phyloP scores from a whole-genome alignment of 176 grass and related monocot genomes.

The bread wheat (Triticum aestivum) region DNA sequence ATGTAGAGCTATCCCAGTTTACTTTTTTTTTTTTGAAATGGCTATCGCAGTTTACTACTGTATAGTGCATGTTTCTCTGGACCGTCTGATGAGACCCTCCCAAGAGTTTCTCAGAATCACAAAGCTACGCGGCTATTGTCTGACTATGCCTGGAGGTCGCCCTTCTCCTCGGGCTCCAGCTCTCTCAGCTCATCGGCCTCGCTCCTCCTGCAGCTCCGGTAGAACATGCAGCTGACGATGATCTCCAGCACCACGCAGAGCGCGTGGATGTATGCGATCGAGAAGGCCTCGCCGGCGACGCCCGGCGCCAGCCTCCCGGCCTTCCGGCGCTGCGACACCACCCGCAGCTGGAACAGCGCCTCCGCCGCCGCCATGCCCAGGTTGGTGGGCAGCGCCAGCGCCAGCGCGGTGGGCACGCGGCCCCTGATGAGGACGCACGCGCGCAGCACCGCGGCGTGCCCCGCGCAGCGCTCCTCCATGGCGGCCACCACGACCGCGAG shows the following conservation, averaged over 20 bases:
- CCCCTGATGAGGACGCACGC: conserved; percentile 58
- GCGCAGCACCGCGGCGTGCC: conserved; percentile 58
- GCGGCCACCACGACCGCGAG: conserved; percentile 65
- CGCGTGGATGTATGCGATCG: conserved; percentile 71
- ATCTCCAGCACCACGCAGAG: conserved; percentile 82
- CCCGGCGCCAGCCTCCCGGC: conserved; percentile 32
- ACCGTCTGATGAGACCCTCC: conserved; percentile 13
- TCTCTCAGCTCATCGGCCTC: conserved; percentile 52
- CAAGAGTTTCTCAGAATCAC: conserved; percentile 3
- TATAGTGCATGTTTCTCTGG: conserved; percentile 13
- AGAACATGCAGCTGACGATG: conserved; percentile 75
- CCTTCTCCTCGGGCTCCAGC: conserved; percentile 69
- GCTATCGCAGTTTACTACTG: neutral
- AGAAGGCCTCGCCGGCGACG: conserved; percentile 77
- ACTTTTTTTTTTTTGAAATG: neutral
- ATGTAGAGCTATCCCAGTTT: neutral
- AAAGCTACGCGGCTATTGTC: conserved; percentile 18
- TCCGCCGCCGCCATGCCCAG: conserved; percentile 57
- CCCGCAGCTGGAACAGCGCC: conserved; percentile 77
- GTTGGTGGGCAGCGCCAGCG: conserved; percentile 69
- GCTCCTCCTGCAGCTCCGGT: conserved; percentile 43
- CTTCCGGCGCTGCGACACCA: conserved; percentile 41
- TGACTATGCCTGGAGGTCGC: conserved; percentile 45
- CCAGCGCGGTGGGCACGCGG: conserved; percentile 46
- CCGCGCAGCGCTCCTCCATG: conserved; percentile 47